Percentiles rank a stretch among this genome's conserved stretches.
These are phyloP conservation scores for Eremothecium cymbalariae DNA, from an alignment of 1,139 yeast species.

Conservation along the genomic window DNA sequence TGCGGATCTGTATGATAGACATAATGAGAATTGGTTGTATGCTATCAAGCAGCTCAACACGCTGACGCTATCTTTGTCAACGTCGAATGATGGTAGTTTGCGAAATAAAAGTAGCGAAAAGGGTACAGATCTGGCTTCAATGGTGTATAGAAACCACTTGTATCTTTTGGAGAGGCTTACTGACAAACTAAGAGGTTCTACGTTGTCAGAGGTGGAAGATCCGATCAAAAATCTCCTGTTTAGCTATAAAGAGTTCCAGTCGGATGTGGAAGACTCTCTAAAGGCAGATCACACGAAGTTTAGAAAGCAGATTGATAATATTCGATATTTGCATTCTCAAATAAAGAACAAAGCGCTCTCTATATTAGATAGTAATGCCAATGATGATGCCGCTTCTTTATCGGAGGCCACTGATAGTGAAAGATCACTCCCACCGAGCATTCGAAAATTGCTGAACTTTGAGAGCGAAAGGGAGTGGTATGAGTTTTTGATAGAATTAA, in stretches of 20 bases:
- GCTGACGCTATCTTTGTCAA: no score
- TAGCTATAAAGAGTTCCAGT: conserved; percentile 9
- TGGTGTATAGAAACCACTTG: conserved; percentile 5
- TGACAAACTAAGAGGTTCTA: conserved; percentile 2
- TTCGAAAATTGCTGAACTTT: conserved; percentile 14
- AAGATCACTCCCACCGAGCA: conserved; percentile 8
- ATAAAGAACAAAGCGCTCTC: conserved; percentile 1
- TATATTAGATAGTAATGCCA: neutral
- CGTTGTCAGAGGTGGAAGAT: conserved; percentile 7
- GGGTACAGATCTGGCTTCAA: neutral
- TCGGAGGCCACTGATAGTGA: neutral
- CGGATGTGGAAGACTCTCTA: conserved; percentile 9
- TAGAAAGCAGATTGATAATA: conserved; percentile 1
- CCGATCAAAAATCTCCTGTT: conserved; percentile 8
- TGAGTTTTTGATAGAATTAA: conserved; percentile 15
- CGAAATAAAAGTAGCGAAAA: no score
- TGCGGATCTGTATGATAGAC: conserved; percentile 3
- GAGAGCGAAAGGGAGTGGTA: conserved; percentile 16
- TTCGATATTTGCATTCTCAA: neutral
- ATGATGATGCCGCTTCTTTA: neutral
- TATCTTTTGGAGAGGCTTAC: neutral
- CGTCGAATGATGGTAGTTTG: no score
- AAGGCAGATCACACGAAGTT: neutral
- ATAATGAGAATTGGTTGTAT: conserved; percentile 5
- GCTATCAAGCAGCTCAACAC: conserved; percentile 1